Evolutionary conservation across 1,284 basidiomycete species (phyloP), one percentile per base, ranked within the genome.

Genomic region (Fomitiporia mediterranea): DNA sequence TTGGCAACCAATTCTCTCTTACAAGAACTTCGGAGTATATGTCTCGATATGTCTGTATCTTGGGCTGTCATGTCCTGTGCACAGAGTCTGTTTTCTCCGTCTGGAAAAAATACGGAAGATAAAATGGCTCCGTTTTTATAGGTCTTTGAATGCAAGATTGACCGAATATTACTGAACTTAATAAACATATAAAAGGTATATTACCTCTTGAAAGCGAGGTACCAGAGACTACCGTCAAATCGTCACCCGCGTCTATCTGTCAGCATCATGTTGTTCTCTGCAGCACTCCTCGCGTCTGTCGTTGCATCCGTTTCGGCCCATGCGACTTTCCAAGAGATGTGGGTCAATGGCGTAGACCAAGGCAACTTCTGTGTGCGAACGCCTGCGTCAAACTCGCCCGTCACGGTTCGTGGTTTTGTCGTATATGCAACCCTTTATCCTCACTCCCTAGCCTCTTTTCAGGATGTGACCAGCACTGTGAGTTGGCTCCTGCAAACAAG

Each of bases 281-380:
- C 51, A 8, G 27, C 40, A n/a, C 30, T 44, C 2, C 25, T 44
- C 8, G 40, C 52, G 21, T 19, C 40, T 4, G 13, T 46, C 21
- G 52, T 30, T n/a, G 52, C 52, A 23, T 11, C 19, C 8, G 52
- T 53, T 4, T 44, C 52, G 4, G 75, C 77, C 7, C 77, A 80
- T 63, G 74, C 78, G 23, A 79, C 78, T 3, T 81, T 76, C 69
- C 78, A 81, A 64, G 71, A 79, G 60, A 61, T 80, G 46, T 80
- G 78, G 77, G 71, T 79, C 44, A 46, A 46, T 46, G 73, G 71
- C 53, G 73, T 78, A 27, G 78, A 79, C 64, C 72, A 75, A 60
- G 52, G 52, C 21, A 44, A 19, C 40, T 53, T 27, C 25, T 80
- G 78, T 62, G 75, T 74, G 30, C 72, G 79, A 32, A 55, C 69